Evolutionary conservation across 257 asterid species (phyloP).

Genomic region (Solanum lycopersicoides): DNA sequence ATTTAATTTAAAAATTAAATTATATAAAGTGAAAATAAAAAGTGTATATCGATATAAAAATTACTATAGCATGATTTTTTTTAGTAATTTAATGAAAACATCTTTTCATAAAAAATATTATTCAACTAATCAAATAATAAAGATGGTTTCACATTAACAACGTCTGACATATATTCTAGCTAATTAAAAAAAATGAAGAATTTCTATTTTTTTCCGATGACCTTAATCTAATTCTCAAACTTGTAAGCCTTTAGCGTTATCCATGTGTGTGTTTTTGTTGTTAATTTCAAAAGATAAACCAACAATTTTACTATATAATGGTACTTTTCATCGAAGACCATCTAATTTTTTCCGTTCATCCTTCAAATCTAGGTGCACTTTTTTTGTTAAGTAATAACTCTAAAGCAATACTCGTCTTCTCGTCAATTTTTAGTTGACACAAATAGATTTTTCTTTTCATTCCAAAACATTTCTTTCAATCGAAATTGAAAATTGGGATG

Average conservation of each 20-base stretch:
- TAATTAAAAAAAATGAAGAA: too few species aligned
- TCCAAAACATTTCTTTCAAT: background rate
- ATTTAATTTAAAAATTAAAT: too few species aligned
- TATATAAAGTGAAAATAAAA: too few species aligned
- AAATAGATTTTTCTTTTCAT: background rate
- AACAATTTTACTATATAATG: too few species aligned
- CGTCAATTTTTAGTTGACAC: background rate
- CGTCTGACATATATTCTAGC: background rate
- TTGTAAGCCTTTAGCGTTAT: background rate
- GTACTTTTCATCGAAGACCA: too few species aligned
- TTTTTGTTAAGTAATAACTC: too few species aligned
- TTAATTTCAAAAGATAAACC: background rate
- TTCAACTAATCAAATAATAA: too few species aligned
- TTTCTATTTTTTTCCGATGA: too few species aligned
- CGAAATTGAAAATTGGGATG: background rate
- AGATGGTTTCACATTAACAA: background rate
- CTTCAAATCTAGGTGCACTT: background rate
- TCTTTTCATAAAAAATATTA: too few species aligned
- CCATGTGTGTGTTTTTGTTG: background rate
- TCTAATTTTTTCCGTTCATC: background rate
- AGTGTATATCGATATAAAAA: too few species aligned
- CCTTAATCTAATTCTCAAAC: background rate
- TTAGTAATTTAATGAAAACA: too few species aligned
- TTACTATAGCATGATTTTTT: too few species aligned
- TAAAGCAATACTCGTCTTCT: background rate